Evolutionary conservation across 108 stramenopile species (phyloP), one percentile per base, ranked within the genome.

Genomic region (Nitzschia sp.): DNA sequence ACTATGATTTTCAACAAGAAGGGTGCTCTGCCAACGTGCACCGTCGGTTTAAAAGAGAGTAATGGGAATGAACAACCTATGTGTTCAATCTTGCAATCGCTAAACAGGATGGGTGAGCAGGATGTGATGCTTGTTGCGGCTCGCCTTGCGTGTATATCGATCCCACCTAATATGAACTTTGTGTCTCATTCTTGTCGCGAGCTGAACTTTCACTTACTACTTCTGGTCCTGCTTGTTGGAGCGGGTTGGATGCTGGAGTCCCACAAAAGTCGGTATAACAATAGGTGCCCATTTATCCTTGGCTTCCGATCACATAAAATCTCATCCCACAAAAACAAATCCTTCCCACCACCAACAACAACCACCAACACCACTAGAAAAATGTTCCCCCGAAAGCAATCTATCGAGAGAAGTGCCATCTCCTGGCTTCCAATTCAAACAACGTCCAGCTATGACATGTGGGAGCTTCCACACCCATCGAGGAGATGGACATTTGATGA

Each of bases 401-500:
- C n/a, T 21, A 12, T 24, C 43, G 40, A 19, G 24, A 24, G 38
- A 43, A 62, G 61, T 25, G 8, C 61, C n/a, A 62, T 54, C 10
- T 42, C 67, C 11, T 72, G 71, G 71, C 71, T 64, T 29, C 71
- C 71, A 41, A 63, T 72, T 24, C 62, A 72, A 24, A 51, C 62
- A 20, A 63, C 63, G 0, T 41, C 62, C 44, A 72, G 71, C 63
- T 55, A 72, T 21, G 71, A 72, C 7, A 40, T 72, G 53, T 72
- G 71, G 71, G 71, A 72, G 48, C 29, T 72, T 10, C 71, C 71
- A 12, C 29, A 51, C 15, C 52, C 51, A 21, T 22, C 63, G 9
- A 52, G 63, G 21, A 24, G 54, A 41, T 37, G 46, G 20, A 50
- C 63, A 9, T 26, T 61, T 38, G 50, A 58, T 51, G 64, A 53